Evolutionary conservation across 2,329 filamentous ascomycete genomes (phyloP).

Genomic region (Pseudogymnoascus pannorum): DNA sequence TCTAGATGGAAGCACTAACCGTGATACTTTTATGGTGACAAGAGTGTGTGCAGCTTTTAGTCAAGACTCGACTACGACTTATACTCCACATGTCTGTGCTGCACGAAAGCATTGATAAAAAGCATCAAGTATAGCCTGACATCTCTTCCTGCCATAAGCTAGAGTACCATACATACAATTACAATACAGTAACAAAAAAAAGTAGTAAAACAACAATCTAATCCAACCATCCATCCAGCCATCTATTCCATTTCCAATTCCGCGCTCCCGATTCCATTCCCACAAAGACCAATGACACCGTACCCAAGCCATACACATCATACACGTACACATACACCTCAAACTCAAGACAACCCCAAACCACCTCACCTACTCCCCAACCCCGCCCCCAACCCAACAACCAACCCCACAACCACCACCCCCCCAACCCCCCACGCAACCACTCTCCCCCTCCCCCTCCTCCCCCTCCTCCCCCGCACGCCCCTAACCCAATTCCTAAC

Average conservation of each 20-base stretch:
- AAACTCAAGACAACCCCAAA: too few species aligned
- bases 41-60: too few species aligned
- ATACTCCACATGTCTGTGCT: too few species aligned
- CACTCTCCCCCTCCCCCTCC: background rate
- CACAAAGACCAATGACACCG: background rate
- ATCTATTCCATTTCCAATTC: too few species aligned
- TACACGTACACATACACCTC: too few species aligned
- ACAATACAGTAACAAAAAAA: background rate
- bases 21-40: too few species aligned
- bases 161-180: background rate
- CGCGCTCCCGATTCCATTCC: background rate
- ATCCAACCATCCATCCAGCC: background rate
- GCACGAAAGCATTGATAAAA: too few species aligned
- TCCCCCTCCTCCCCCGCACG: too few species aligned
- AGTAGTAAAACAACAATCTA: background rate
- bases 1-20: too few species aligned
- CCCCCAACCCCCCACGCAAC: background rate
- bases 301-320: background rate
- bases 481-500: background rate
- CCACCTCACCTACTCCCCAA: background rate
- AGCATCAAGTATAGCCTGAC: too few species aligned
- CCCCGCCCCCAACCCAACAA: background rate
- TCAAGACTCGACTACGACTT: too few species aligned
- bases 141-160: background rate
- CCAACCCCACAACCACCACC: background rate